Evolutionary conservation across 1,284 basidiomycete species (phyloP).

Genomic region (Cystobasidium pallidum): DNA sequence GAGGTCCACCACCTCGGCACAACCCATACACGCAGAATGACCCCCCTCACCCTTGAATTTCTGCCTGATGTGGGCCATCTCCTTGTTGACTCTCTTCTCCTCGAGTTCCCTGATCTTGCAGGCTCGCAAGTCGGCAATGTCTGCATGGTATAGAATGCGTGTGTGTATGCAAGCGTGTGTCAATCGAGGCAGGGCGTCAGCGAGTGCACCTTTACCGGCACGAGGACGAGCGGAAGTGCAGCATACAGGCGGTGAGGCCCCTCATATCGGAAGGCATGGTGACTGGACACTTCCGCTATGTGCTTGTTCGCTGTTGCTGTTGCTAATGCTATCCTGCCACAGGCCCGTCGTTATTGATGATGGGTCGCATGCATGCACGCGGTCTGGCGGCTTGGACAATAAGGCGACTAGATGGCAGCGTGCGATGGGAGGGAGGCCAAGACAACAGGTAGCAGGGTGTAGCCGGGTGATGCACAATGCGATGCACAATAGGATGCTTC

Average conservation of each 20-base stretch:
- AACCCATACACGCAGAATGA: too few species aligned
- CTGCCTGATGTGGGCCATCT: slow-evolving; percentile 99
- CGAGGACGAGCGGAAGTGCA: background rate
- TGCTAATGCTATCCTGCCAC: background rate
- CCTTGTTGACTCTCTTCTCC: slow-evolving; percentile 98
- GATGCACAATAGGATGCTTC: too few species aligned
- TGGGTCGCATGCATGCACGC: background rate
- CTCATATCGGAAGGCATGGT: slow-evolving; percentile 43
- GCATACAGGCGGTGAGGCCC: slow-evolving; percentile 39
- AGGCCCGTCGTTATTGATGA: background rate
- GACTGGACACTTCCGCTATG: background rate
- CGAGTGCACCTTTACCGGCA: background rate
- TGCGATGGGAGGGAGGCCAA: too few species aligned
- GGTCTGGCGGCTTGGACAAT: too few species aligned
- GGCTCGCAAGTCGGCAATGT: slow-evolving; percentile 96
- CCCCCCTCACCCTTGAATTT: slow-evolving; percentile 83
- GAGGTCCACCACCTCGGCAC: too few species aligned
- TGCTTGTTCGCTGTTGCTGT: background rate
- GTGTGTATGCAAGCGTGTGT: background rate
- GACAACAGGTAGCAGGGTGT: too few species aligned
- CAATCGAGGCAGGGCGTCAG: slow-evolving; percentile 12
- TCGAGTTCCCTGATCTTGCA: slow-evolving; percentile 84
- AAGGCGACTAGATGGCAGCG: too few species aligned
- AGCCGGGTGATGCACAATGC: too few species aligned
- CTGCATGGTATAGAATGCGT: slow-evolving; percentile 4